phyloP scores from a whole-genome alignment of 2,329 filamentous ascomycete species.

The Penicillium sp. region DNA sequence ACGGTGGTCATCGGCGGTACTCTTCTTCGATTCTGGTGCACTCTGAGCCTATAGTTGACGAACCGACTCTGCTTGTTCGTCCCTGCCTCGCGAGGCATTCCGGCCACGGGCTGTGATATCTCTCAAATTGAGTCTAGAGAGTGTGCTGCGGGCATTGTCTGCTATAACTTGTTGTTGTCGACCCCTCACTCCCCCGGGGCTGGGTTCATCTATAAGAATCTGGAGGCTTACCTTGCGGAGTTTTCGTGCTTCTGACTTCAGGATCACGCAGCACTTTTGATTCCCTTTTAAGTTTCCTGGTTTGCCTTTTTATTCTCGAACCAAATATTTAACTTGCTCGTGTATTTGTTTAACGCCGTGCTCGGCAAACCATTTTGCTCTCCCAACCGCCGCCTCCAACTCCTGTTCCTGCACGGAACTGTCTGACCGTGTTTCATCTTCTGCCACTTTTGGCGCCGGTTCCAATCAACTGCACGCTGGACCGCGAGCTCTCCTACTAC shows the following conservation, averaged over 20 bases:
- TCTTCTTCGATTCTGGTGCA: constrained; percentile 27
- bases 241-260: not conserved
- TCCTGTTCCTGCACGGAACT: constrained; percentile 18
- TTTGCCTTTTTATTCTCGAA: not conserved
- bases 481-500: constrained; percentile 4
- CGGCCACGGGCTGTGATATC: constrained; percentile 29
- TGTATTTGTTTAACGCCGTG: not conserved
- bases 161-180: constrained; percentile 23
- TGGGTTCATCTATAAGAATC: constrained; percentile 24
- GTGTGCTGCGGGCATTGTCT: constrained; percentile 17
- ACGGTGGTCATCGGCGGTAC: constrained; percentile 35
- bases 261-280: not conserved
- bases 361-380: constrained; percentile 5
- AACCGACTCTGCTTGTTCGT: constrained; percentile 28
- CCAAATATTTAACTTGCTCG: not conserved
- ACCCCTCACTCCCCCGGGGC: constrained; percentile 15
- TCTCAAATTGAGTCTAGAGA: constrained; percentile 31
- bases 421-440: constrained; percentile 29
- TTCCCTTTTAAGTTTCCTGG: not conserved
- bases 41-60: constrained; percentile 36
- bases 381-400: constrained; percentile 15
- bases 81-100: constrained; percentile 41
- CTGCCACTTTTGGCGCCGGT: constrained; percentile 21
- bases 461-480: constrained; percentile 21
- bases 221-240: not conserved